Base-by-base conservation (phyloP, 2,329 filamentous ascomycete genomes). In the Pseudogymnoascus sp. region DNA sequence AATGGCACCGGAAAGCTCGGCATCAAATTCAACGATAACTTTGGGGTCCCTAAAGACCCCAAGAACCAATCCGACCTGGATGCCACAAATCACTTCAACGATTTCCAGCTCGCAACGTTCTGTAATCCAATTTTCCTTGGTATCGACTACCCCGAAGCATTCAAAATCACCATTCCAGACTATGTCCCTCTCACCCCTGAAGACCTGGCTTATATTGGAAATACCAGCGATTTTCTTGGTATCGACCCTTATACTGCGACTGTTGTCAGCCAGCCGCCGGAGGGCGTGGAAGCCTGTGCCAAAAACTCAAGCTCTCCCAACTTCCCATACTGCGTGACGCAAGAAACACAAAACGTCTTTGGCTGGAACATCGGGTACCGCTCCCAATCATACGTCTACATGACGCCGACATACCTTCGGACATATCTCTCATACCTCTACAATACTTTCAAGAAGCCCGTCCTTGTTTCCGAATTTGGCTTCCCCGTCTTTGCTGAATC, bases 301-400 rank as follows among this genome's bases (percentile, higher is more conserved):
- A 65, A 73, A 6, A 80, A 85, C 68, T 67, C 71, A 1, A 76
- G 74, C 5, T 76, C 80, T 31, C 67, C 78, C 0, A 73, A 79
- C 8, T 79, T 77, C 19, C 84, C 83, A 0, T 79, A 80, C 65
- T 87, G 83, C 67, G 81, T 83, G 1, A 77, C 76, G 0, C 78
- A 81, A 64, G 77, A 76, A 10, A 79, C 74, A 0, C 74, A 71
- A 1, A 80, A 80, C 40, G 71, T 75, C 1, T 40, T 78, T 31
- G 83, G 82, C 2, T 87, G 84, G 84, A 76, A 82, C 67, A 82
- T 86, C 60, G 84, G 84, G 19, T 84, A 85, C 65, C 75, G 78
- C 11, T 83, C 81, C 1, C 74, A 83, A 35, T 77, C 77, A 1
- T 84, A 85, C 68, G 79, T 82, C n/a, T 85, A 86, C 72, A 80